Conservation (phyloP, 179 eudicot genomes). For the Patellifolia procumbens region DNA sequence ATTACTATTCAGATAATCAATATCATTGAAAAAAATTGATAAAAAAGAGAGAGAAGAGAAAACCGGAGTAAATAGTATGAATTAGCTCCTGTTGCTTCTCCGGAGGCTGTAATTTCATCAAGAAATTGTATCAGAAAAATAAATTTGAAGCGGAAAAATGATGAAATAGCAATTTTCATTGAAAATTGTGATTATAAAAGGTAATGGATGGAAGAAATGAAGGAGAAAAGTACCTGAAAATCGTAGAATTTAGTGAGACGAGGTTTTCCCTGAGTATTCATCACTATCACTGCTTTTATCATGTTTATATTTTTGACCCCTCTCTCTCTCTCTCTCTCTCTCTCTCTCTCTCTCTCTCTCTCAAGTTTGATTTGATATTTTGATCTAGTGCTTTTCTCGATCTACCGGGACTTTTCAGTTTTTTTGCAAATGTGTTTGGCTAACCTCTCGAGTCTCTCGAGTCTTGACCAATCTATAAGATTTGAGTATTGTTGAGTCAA, state of each 20-base stretch:
- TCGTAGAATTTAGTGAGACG: conserved; percentile 82
- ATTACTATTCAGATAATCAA: conserved; percentile 2
- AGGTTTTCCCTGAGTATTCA: conserved; percentile 92
- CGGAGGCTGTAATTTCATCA: conserved; percentile 43
- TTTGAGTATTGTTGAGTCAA: no score
- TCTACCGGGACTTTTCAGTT: no score
- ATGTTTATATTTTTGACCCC: no score
- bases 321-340: background rate
- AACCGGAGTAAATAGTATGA: conserved; percentile 70
- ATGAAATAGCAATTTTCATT: background rate
- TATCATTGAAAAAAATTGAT: background rate
- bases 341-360: background rate
- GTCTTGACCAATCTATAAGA: no score
- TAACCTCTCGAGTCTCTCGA: no score
- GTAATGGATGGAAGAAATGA: background rate
- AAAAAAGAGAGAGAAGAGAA: background rate
- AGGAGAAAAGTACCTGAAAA: conserved; percentile 47
- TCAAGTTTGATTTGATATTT: background rate
- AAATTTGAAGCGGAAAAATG: background rate
- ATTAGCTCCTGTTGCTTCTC: conserved; percentile 87
- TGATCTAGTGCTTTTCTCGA: background rate
- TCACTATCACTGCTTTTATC: conserved; percentile 81
- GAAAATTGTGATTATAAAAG: no score
- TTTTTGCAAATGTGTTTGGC: no score
- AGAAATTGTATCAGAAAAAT: background rate